Evolutionary conservation across 495 filamentous ascomycete species (phyloP).

Genomic region (Lasiosphaeria miniovina): DNA sequence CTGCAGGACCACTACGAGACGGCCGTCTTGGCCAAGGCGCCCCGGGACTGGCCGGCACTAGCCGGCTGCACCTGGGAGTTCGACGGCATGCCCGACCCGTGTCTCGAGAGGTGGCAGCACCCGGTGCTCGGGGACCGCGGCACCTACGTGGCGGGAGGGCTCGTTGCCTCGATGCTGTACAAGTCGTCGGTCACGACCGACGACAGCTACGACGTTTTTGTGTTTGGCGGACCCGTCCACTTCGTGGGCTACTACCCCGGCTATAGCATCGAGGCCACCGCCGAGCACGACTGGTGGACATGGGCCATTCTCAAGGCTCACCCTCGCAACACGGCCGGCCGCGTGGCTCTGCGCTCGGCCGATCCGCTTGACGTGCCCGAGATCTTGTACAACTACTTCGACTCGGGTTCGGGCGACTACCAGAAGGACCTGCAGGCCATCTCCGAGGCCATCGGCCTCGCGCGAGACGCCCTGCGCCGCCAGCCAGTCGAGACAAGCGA

Average conservation of each 20-base stretch:
- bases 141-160: conserved; percentile 48
- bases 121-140: conserved; percentile 39
- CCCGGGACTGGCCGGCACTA: conserved; percentile 41
- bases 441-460: conserved; percentile 45
- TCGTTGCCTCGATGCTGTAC: conserved; percentile 46
- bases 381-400: conserved; percentile 57
- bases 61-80: conserved; percentile 44
- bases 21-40: conserved; percentile 43
- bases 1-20: conserved; percentile 64
- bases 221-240: conserved; percentile 51
- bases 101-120: conserved; percentile 46
- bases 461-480: conserved; percentile 39
- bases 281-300: conserved; percentile 39
- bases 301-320: conserved; percentile 54
- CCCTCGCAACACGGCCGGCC: conserved; percentile 50
- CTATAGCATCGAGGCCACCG: conserved; percentile 29
- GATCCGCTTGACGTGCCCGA: conserved; percentile 54
- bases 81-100: conserved; percentile 42
- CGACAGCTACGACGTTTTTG: conserved; percentile 47
- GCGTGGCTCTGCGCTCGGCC: conserved; percentile 45
- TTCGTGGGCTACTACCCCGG: conserved; percentile 54
- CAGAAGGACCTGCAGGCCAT: conserved; percentile 46
- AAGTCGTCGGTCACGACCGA: conserved; percentile 39
- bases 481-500: conserved; percentile 39
- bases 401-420: conserved; percentile 24